These are phyloP conservation scores for Nigrospora oryzae DNA, from an alignment of 2,329 filamentous ascomycete genomes.

Conservation along the genomic window DNA sequence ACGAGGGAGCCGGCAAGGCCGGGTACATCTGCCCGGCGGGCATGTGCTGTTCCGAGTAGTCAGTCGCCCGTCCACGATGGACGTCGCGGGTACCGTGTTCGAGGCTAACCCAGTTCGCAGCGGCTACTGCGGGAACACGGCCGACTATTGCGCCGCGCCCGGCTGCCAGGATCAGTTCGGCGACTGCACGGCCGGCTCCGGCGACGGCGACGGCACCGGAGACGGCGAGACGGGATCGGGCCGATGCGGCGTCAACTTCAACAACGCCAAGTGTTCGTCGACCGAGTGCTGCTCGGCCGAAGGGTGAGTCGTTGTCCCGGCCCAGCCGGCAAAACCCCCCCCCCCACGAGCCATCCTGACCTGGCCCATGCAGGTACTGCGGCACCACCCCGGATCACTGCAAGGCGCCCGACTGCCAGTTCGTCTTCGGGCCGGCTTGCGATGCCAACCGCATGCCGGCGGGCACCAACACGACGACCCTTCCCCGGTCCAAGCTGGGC, in stretches of 20 bases:
- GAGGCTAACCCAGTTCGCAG: constrained; percentile 11
- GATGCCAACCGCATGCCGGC: constrained; percentile 47
- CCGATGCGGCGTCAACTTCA: constrained; percentile 32
- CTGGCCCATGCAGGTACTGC: constrained; percentile 34
- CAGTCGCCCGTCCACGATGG: neutral
- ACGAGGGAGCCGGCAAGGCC: constrained; percentile 11
- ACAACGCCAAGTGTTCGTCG: constrained; percentile 19
- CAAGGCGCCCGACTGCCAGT: constrained; percentile 52
- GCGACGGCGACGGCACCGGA: constrained; percentile 2
- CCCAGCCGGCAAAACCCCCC: no score
- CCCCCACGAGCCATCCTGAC: no score
- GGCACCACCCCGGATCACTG: constrained; percentile 48
- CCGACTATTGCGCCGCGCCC: constrained; percentile 12
- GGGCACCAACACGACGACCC: constrained; percentile 44
- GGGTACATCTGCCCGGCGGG: constrained; percentile 13
- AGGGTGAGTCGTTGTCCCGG: constrained; percentile 18
- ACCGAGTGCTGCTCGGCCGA: constrained; percentile 33
- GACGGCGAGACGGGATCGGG: constrained; percentile 30
- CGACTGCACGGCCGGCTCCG: constrained; percentile 1
- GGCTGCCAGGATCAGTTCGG: constrained; percentile 5
- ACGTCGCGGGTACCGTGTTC: constrained; percentile 15
- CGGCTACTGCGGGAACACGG: constrained; percentile 14
- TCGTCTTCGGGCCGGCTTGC: constrained; percentile 51
- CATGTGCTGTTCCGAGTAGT: constrained; percentile 10
- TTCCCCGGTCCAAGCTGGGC: constrained; percentile 45